Base-by-base conservation (phyloP, 257 asterid genomes). In the Rhazya stricta region DNA sequence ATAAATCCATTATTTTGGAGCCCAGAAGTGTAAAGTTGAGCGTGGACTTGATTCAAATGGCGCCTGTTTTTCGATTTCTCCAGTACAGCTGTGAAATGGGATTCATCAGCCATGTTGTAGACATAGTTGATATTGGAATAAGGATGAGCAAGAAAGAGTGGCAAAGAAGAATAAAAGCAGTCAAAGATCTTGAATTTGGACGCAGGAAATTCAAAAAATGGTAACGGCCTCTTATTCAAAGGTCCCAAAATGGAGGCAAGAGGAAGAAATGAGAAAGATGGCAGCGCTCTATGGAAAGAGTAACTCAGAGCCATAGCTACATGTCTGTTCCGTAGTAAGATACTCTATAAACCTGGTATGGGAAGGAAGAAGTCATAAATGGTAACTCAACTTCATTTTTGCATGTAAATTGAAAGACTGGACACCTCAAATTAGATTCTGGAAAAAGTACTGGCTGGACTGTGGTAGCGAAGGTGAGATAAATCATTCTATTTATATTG, bases 31-130 rank as follows among this genome's bases (percentile, higher is more conserved):
- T 32, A 67, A 76, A 87, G 68, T 51, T 81, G 90, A 78, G 67
- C 75, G 69, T 88, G 92, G 79, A 90, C 82, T 83, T 88, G 88
- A 48, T 6, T 41, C 32, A 90, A 80, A 78, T 87, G 92, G 57
- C 4, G 19, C 56, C 36, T 85, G 54, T 23, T 70, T 6, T 73
- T 71, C 21, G 88, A 85, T 74, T 79, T 86, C 10, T 79, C 78
- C 66, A 91, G 87, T 32, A 89, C 86, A 43, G 86, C 80, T 4
- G 87, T 80, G 89, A 77, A 91, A 80, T 81, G 86, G 70, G 69
- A 77, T 62, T 82, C 93, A 2, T 62, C 76, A 7, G 15, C n/a
- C 50, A 74, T 60, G 46, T 73, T 58, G 62, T 34, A 70, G 73
- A 43, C 32, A 77, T 56, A 37, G 13, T 72, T 37, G 18, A 23